Percentiles rank a stretch among this genome's conserved stretches.
phyloP scores from a whole-genome alignment of 2,329 filamentous ascomycete genomes.

The Pseudogymnoascus sp. region DNA sequence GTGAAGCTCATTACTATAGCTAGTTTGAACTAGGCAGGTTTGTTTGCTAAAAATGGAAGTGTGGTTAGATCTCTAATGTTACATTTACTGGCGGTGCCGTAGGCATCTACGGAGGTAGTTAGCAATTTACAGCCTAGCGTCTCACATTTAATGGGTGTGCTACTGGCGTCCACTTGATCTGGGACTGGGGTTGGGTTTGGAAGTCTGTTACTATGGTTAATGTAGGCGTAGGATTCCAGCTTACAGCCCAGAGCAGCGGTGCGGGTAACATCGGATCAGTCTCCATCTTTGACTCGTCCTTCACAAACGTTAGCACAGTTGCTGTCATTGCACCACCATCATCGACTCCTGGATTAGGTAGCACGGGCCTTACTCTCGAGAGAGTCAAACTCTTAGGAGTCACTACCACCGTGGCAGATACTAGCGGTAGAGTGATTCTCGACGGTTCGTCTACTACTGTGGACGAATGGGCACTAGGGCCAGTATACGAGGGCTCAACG shows the following conservation, averaged over 20 bases:
- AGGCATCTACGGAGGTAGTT: conserved; percentile 44
- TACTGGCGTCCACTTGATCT: conserved; percentile 36
- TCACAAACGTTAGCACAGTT: too few relatives aligned
- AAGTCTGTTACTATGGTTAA: conserved; percentile 17
- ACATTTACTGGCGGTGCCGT: conserved; percentile 13
- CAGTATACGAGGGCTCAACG: too few relatives aligned
- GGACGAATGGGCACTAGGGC: too few relatives aligned
- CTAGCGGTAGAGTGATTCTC: too few relatives aligned
- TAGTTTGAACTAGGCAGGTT: background rate
- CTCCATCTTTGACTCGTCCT: too few relatives aligned
- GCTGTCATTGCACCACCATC: too few relatives aligned
- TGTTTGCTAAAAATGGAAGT: conserved; percentile 15
- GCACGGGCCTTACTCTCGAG: too few relatives aligned
- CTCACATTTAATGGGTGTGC: conserved; percentile 61
- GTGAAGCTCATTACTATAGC: background rate
- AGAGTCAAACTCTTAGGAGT: too few relatives aligned
- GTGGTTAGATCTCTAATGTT: conserved; percentile 12
- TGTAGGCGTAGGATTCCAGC: conserved; percentile 8
- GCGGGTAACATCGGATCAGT: too few relatives aligned
- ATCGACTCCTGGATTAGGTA: too few relatives aligned
- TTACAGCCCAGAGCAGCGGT: background rate
- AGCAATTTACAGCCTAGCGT: conserved; percentile 54
- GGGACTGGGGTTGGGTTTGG: conserved; percentile 53
- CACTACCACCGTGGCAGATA: too few relatives aligned
- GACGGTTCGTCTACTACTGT: too few relatives aligned